These are phyloP conservation scores for Oryza brachyantha DNA, from an alignment of 176 grass and related monocot species.

Conservation along the genomic window DNA sequence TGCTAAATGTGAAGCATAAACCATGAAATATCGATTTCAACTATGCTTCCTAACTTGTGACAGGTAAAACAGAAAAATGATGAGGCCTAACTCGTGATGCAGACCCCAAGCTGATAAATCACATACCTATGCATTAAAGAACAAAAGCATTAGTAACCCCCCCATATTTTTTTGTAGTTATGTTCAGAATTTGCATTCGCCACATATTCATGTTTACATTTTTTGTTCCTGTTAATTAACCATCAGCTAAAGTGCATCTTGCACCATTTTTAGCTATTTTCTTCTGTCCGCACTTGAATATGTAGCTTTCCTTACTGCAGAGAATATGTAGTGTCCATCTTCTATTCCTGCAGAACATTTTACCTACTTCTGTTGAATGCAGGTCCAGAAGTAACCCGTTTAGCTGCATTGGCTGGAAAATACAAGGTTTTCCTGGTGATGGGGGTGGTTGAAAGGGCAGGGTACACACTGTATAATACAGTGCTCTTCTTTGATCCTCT, in stretches of 20 bases:
- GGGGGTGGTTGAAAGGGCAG: constrained; percentile 82
- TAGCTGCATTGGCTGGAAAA: constrained; percentile 81
- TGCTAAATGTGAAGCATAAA: neutral
- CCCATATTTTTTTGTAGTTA: neutral
- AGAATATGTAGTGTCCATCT: neutral
- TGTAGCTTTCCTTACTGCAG: neutral
- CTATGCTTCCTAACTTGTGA: neutral
- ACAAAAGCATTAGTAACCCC: neutral
- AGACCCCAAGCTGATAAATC: neutral
- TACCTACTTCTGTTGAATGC: constrained; percentile 11
- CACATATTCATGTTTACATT: neutral
- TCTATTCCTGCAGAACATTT: neutral
- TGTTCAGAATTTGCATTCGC: neutral
- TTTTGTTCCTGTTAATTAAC: neutral
- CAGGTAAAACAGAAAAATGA: neutral
- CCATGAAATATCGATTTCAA: neutral
- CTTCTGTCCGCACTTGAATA: neutral
- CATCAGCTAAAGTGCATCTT: neutral
- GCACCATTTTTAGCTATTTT: neutral
- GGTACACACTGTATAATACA: constrained; percentile 77
- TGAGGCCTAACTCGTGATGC: neutral
- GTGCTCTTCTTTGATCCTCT: constrained; percentile 76
- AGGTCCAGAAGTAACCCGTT: constrained; percentile 75
- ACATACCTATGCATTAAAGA: neutral
- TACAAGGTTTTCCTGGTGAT: constrained; percentile 86